Percentiles rank a stretch among this genome's conserved stretches.
Evolutionary conservation across 345 rosid genomes (phyloP).

Genomic region (Excoecaria cochinchinensis): DNA sequence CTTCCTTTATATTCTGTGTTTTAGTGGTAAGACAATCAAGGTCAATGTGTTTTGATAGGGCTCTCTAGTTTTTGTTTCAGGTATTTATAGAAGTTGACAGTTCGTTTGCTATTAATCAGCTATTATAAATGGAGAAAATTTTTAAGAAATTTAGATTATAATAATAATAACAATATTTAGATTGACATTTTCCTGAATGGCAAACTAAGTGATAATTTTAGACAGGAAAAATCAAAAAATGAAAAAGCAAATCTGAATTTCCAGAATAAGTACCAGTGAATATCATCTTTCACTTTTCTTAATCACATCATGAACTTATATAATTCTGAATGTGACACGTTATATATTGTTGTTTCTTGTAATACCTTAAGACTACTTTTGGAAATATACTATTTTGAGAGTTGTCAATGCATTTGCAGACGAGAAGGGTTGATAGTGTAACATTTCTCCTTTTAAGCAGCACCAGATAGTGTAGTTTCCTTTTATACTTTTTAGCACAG

Average conservation of each 20-base stretch:
- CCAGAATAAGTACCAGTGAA: background rate
- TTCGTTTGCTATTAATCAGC: background rate
- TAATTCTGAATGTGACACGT: background rate
- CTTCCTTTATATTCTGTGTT: background rate
- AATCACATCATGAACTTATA: background rate
- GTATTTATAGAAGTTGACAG: background rate
- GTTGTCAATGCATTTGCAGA: background rate
- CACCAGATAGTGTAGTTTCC: background rate
- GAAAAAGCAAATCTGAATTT: no score
- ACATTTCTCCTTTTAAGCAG: background rate
- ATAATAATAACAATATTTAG: no score
- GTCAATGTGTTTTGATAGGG: background rate
- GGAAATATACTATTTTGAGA: background rate
- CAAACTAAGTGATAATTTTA: background rate
- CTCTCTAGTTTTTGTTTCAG: background rate
- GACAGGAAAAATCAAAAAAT: background rate
- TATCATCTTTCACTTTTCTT: background rate
- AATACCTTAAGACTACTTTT: background rate
- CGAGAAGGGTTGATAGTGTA: background rate
- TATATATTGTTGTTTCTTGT: background rate
- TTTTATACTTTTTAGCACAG: background rate
- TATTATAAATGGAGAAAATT: background rate
- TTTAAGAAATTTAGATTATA: no score
- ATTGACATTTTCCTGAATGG: background rate
- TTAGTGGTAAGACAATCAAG: background rate